A percentile compares a stretch with the other conserved stretches of the same genome.
Evolutionary conservation across 106 monocot genomes (phyloP).

Genomic region (Apostasia shenzhenica): DNA sequence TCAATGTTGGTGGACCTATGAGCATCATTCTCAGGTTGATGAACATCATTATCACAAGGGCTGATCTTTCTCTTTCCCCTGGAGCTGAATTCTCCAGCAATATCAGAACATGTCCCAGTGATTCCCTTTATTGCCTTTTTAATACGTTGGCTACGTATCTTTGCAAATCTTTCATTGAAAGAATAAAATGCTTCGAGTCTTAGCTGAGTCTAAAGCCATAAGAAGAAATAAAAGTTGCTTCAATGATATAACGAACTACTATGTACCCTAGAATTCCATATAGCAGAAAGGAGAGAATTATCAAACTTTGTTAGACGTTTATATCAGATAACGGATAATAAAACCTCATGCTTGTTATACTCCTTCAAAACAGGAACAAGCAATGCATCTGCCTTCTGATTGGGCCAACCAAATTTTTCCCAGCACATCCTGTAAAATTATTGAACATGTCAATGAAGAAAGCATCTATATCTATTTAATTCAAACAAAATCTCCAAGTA

Average conservation of each 20-base stretch:
- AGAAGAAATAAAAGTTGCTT: not conserved
- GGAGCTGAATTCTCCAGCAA: conserved; percentile 10
- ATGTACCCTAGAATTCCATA: not conserved
- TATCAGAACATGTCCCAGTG: conserved; percentile 41
- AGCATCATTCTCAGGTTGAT: conserved; percentile 4
- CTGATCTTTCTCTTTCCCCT: conserved; percentile 14
- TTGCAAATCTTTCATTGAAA: conserved; percentile 98
- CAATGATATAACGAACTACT: not conserved
- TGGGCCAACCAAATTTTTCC: conserved; percentile 95
- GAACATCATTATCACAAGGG: not conserved
- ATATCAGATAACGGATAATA: not conserved
- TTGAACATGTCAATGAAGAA: not conserved
- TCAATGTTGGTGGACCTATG: not conserved
- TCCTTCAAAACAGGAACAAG: conserved; percentile 90
- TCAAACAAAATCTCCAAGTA: too few relatives aligned
- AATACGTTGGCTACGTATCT: conserved; percentile 88
- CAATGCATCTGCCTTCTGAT: conserved; percentile 85
- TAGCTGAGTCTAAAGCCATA: conserved; percentile 69
- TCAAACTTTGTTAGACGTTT: too few relatives aligned
- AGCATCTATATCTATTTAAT: too few relatives aligned
- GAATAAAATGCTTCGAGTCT: conserved; percentile 90
- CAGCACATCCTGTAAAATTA: conserved; percentile 66
- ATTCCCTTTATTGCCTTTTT: conserved; percentile 96
- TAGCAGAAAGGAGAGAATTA: too few relatives aligned
- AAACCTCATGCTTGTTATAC: conserved; percentile 89